Evolutionary conservation across 2,329 filamentous ascomycete genomes (phyloP).

Genomic region (Pestalotiopsis sp.): DNA sequence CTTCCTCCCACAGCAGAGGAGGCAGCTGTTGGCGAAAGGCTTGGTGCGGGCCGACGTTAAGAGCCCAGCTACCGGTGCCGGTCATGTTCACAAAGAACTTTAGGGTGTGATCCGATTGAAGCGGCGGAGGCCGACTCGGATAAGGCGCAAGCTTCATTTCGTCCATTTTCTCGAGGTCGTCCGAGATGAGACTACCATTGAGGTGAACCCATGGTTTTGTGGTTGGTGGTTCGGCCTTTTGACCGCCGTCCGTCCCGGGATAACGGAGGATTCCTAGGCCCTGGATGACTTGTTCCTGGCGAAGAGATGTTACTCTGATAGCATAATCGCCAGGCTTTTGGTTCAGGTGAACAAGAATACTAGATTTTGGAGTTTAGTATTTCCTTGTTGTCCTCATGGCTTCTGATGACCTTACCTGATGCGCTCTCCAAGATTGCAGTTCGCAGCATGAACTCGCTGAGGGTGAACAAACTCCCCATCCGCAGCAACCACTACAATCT

Average conservation of each 20-base stretch:
- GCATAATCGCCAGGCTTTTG: slow-evolving; percentile 17
- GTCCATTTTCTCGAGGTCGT: slow-evolving; percentile 12
- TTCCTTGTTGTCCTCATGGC: neutral
- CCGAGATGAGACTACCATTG: slow-evolving; percentile 15
- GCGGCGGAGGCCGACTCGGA: slow-evolving; percentile 15
- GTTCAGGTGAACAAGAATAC: slow-evolving; percentile 16
- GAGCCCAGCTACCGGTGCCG: slow-evolving; percentile 14
- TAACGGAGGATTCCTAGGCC: slow-evolving; percentile 18
- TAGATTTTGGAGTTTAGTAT: neutral
- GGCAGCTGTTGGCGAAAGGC: slow-evolving; percentile 20
- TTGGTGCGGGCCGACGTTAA: slow-evolving; percentile 20
- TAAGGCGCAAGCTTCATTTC: slow-evolving; percentile 17
- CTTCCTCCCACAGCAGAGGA: slow-evolving; percentile 18
- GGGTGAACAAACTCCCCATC: slow-evolving; percentile 20
- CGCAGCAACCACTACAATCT: slow-evolving; percentile 19
- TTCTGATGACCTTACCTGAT: slow-evolving; percentile 12
- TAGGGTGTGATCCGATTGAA: slow-evolving; percentile 14
- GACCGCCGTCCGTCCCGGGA: neutral
- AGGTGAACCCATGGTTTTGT: slow-evolving; percentile 19
- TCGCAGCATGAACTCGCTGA: slow-evolving; percentile 17
- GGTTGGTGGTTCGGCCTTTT: slow-evolving; percentile 3
- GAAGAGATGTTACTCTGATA: slow-evolving; percentile 17
- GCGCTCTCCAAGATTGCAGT: slow-evolving; percentile 19
- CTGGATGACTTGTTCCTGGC: slow-evolving; percentile 18
- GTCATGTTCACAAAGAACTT: slow-evolving; percentile 21